Conservation (phyloP, 768 basidiomycete species). For the Tulasnella sp. region DNA sequence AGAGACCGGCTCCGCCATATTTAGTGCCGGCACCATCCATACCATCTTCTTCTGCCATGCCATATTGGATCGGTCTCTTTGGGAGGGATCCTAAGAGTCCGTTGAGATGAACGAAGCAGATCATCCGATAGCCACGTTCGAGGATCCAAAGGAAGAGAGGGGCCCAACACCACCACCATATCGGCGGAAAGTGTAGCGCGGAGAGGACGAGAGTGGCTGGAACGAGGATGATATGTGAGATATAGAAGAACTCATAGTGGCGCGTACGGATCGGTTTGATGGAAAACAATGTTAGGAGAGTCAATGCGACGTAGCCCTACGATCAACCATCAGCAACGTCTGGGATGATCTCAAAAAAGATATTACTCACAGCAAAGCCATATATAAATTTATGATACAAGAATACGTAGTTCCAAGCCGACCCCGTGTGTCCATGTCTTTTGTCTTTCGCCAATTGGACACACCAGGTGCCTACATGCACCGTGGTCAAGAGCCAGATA, state of each 20-base stretch:
- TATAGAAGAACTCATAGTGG: slow-evolving; percentile 56
- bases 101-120: slow-evolving; percentile 50
- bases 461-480: slow-evolving; percentile 60
- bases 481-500: slow-evolving; percentile 48
- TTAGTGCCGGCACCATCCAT: background rate
- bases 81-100: slow-evolving; percentile 30
- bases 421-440: slow-evolving; percentile 29
- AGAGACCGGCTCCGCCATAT: background rate
- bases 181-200: slow-evolving; percentile 54
- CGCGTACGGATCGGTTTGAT: slow-evolving; percentile 38
- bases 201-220: slow-evolving; percentile 49
- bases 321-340: background rate
- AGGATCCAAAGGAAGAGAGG: slow-evolving; percentile 51
- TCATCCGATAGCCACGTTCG: slow-evolving; percentile 47
- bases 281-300: slow-evolving; percentile 42
- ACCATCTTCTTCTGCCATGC: background rate
- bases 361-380: slow-evolving; percentile 36
- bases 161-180: slow-evolving; percentile 58
- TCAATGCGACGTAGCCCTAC: slow-evolving; percentile 48
- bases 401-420: slow-evolving; percentile 39
- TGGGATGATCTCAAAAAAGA: too few relatives aligned
- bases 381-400: slow-evolving; percentile 49
- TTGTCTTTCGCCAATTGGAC: slow-evolving; percentile 48
- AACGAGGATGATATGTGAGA: slow-evolving; percentile 50
- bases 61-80: background rate